phyloP scores from a whole-genome alignment of 768 basidiomycete species.

The Coprinopsis cinerea region DNA sequence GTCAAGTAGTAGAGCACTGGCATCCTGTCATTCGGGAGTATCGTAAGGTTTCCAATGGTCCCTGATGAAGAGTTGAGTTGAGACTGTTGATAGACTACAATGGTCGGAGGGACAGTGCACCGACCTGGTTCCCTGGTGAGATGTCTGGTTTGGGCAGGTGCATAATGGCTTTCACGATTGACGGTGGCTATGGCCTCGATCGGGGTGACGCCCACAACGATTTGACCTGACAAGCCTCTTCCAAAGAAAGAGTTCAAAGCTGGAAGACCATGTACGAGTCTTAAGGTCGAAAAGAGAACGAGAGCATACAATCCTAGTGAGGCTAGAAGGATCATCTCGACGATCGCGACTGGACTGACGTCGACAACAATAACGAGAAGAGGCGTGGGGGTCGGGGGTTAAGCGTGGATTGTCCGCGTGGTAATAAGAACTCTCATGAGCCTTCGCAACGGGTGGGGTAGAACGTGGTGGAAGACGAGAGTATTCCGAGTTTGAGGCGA shows the following conservation, averaged over 20 bases:
- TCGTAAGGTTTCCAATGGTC: conserved; percentile 41
- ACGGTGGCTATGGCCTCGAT: conserved; percentile 28
- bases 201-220: conserved; percentile 37
- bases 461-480: conserved; percentile 4
- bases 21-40: conserved; percentile 24
- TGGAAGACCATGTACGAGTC: conserved; percentile 29
- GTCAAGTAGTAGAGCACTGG: conserved; percentile 52
- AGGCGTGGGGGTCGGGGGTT: not conserved
- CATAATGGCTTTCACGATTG: not conserved
- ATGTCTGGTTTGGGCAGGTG: conserved; percentile 3
- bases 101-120: too few species aligned
- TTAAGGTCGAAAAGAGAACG: conserved; percentile 15
- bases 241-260: conserved; percentile 36
- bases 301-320: conserved; percentile 13
- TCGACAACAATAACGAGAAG: not conserved
- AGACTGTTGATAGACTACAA: too few species aligned
- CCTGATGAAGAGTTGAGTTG: conserved; percentile 25
- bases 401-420: too few species aligned
- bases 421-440: not conserved
- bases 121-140: conserved; percentile 11
- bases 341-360: not conserved
- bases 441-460: conserved; percentile 5
- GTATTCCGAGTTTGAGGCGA: conserved; percentile 12
- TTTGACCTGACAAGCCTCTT: conserved; percentile 30
- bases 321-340: not conserved